Evolutionary conservation across 192 early-diverging fungal species (phyloP).

Genomic region (Mortierella alpina): DNA sequence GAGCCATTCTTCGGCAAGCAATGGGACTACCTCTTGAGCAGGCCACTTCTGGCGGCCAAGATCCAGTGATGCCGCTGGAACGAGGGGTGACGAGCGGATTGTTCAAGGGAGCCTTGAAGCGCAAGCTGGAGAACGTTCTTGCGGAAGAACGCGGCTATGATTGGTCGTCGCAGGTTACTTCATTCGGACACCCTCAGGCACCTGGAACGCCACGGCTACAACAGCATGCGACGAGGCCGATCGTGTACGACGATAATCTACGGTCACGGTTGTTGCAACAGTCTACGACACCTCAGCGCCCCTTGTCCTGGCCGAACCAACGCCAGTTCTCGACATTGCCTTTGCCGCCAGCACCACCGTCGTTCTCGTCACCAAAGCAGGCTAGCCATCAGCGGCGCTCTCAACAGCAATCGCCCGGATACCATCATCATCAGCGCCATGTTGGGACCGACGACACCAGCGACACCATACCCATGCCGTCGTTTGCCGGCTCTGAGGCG

Average conservation of each 20-base stretch:
- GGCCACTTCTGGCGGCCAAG: no score
- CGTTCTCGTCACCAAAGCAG: neutral
- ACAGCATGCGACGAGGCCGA: neutral
- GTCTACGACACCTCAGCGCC: neutral
- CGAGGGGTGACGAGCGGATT: neutral
- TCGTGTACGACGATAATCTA: constrained; percentile 11
- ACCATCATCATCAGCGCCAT: no score
- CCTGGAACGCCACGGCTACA: neutral
- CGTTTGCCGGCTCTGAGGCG: no score
- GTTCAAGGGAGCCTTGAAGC: constrained; percentile 10
- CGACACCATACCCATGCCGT: no score
- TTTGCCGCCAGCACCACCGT: neutral
- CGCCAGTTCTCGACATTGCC: neutral
- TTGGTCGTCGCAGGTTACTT: no score
- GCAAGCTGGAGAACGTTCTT: constrained; percentile 20
- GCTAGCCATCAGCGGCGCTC: no score
- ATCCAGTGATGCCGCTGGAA: no score
- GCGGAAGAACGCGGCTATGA: constrained; percentile 11
- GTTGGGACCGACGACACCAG: no score
- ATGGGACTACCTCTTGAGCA: no score
- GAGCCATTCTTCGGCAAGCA: neutral
- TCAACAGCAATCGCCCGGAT: no score
- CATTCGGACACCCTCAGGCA: no score
- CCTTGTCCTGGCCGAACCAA: neutral
- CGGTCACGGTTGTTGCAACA: neutral